Base-by-base conservation (phyloP, 768 basidiomycete species). In the Mycena polygramma region DNA sequence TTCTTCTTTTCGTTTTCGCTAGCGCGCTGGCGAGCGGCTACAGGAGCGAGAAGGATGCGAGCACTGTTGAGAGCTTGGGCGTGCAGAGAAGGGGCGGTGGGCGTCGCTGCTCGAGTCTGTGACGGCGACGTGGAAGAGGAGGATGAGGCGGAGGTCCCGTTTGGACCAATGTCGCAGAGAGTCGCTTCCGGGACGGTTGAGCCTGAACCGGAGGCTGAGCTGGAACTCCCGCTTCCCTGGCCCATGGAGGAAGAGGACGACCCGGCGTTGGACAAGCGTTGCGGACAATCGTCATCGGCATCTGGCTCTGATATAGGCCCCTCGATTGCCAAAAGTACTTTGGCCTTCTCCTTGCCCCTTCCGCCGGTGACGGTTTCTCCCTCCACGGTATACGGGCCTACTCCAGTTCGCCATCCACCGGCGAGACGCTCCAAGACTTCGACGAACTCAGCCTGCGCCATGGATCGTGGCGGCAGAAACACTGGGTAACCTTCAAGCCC, bases 401-500 rank as follows among this genome's bases (percentile, higher is more conserved):
- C 78, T 9, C 93, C 94, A 24, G 83, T 83, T 66, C 80, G 86
- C 95, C 95, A 97, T 0, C 93, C 91, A 11, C 86, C 80, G 0
- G 93, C 91, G 51, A 97, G 88, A 13, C 95, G 88, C 74, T 96
- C 94, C 66, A 96, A 83, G 10, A 94, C 85, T 79, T 97, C 95
- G 67, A 94, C 83, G 73, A 95, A 96, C 80, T 96, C 94, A 13
- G 94, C 94, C 76, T 97, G 95, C 0, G 92, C 90, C 92, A 96
- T 94, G 15, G 94, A 94, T 39, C 95, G 85, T 17, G 95, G 93
- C 11, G 94, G 93, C 0, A 94, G 82, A 79, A 97, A 97, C 55
- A 97, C 86, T 10, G 95, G 95, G 79, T 94, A 95, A 0, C 95
- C 94, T 77, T 96, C 95, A 48, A 96, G 85, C 2, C 92, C 91